phyloP scores from a whole-genome alignment of 129 eudicot species.

The Saposhnikovia divaricata region DNA sequence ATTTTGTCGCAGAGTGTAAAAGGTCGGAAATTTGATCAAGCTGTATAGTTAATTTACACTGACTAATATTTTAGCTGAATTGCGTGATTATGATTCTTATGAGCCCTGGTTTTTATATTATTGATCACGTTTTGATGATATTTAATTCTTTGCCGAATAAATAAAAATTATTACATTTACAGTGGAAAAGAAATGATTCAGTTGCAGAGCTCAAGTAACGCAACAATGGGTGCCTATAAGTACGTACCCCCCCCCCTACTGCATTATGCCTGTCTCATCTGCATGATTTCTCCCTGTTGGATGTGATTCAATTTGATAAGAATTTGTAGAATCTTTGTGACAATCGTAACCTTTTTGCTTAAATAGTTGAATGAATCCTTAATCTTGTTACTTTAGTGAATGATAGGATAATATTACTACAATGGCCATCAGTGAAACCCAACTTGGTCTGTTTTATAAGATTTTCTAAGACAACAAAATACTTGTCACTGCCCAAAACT shows the following conservation, averaged over 20 bases:
- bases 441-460: too few relatives aligned
- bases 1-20: neutral
- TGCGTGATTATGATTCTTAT: neutral
- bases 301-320: neutral
- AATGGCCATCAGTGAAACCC: neutral
- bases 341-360: neutral
- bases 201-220: slow-evolving; percentile 42
- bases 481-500: neutral
- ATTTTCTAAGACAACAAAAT: too few relatives aligned
- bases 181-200: slow-evolving; percentile 37
- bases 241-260: neutral
- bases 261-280: neutral
- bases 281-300: neutral
- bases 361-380: neutral
- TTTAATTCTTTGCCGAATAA: neutral
- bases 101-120: neutral
- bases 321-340: neutral
- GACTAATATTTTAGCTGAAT: neutral
- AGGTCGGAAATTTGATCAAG: neutral
- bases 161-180: neutral
- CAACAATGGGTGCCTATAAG: slow-evolving; percentile 64
- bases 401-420: neutral
- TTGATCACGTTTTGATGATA: neutral
- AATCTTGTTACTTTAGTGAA: neutral
- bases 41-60: neutral